These are phyloP conservation scores for Lagenaria siceraria DNA, from an alignment of 306 rosid species.

Conservation along the genomic window DNA sequence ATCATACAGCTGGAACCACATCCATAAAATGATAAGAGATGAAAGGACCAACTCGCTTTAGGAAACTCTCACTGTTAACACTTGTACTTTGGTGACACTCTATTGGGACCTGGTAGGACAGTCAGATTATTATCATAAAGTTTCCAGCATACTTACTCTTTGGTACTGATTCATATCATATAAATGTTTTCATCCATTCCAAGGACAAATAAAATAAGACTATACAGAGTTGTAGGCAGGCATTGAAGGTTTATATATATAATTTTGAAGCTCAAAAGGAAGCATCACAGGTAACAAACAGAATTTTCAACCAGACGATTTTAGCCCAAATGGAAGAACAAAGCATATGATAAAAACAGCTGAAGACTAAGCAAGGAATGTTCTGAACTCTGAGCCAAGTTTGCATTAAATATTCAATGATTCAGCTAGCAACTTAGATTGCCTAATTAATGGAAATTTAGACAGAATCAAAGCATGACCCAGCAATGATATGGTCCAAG, in stretches of 20 bases:
- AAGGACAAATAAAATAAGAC: neutral
- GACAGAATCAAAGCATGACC: neutral
- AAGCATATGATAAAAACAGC: neutral
- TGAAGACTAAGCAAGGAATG: neutral
- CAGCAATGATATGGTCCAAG: neutral
- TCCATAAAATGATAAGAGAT: slow-evolving; percentile 1
- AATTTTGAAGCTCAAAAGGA: neutral
- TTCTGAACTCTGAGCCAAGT: neutral
- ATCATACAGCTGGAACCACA: slow-evolving; percentile 32
- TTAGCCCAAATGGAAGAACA: neutral
- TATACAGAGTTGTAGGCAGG: neutral
- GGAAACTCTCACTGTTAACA: neutral
- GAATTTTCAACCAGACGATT: neutral
- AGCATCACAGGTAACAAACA: neutral
- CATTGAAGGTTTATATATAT: neutral
- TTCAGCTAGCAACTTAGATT: neutral
- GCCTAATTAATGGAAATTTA: neutral
- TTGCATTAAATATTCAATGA: neutral
- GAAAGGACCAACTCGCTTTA: neutral
- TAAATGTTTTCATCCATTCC: neutral
- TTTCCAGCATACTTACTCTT: neutral
- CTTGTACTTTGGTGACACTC: neutral
- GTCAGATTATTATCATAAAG: neutral
- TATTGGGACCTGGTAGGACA: neutral
- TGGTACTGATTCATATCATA: neutral